Percentiles rank a stretch among this genome's conserved stretches.
Evolutionary conservation across 2,329 filamentous ascomycete genomes (phyloP).

Genomic region (Coniochaeta prunicola): DNA sequence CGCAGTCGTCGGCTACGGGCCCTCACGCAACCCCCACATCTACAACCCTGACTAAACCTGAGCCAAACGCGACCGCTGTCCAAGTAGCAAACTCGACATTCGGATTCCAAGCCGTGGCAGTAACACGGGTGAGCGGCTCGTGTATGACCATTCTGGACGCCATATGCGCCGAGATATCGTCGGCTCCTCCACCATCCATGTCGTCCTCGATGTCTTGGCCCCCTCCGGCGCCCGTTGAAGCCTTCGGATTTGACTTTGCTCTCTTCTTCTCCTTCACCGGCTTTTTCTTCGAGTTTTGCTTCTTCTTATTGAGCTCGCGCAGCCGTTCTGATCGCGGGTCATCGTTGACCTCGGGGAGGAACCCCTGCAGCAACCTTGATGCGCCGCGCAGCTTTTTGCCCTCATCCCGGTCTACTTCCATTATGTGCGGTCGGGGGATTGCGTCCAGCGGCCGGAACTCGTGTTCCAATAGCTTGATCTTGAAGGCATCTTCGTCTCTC

Average conservation of each 20-base stretch:
- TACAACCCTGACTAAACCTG: slow-evolving; percentile 59
- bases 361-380: slow-evolving; percentile 44
- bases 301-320: slow-evolving; percentile 24
- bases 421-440: neutral
- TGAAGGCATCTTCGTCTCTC: slow-evolving; percentile 27
- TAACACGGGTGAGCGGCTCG: slow-evolving; percentile 56
- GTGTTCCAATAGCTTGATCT: slow-evolving; percentile 44
- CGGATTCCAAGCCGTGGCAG: slow-evolving; percentile 60
- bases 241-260: slow-evolving; percentile 12
- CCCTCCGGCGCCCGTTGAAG: slow-evolving; percentile 8
- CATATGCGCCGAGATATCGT: slow-evolving; percentile 11
- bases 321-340: slow-evolving; percentile 33
- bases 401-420: slow-evolving; percentile 10
- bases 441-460: slow-evolving; percentile 32
- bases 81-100: slow-evolving; percentile 59
- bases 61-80: slow-evolving; percentile 60
- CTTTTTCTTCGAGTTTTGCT: slow-evolving; percentile 27
- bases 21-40: slow-evolving; percentile 49
- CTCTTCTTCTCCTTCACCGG: slow-evolving; percentile 12
- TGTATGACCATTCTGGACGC: slow-evolving; percentile 43
- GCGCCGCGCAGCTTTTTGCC: slow-evolving; percentile 32
- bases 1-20: neutral
- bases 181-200: slow-evolving; percentile 9
- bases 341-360: slow-evolving; percentile 40
- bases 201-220: slow-evolving; percentile 12